Conservation (phyloP, 495 filamentous ascomycete species). For the Lentithecium fluviatile region DNA sequence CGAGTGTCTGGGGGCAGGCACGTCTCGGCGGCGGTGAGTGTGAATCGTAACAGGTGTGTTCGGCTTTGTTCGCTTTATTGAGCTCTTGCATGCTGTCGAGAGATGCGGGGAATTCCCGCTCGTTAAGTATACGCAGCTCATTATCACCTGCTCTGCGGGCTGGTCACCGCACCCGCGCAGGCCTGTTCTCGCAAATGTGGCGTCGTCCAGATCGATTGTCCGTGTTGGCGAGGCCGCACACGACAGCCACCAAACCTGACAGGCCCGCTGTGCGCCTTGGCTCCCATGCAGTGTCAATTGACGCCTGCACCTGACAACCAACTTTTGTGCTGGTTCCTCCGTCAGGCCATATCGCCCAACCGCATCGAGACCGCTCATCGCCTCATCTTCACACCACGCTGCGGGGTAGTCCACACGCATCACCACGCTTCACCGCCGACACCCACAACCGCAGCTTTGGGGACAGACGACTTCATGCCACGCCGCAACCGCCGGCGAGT, state of each 20-base stretch:
- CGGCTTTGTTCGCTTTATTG: no score
- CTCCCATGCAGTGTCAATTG: neutral
- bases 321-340: no score
- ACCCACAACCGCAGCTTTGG: neutral
- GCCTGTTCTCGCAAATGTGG: neutral
- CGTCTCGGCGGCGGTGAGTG: no score
- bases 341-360: no score
- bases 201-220: constrained; percentile 5
- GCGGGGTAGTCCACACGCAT: neutral
- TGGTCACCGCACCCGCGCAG: neutral
- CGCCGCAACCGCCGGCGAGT: neutral
- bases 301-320: neutral
- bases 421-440: neutral
- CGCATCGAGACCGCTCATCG: no score
- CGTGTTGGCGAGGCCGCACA: neutral
- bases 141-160: neutral
- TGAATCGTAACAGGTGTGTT: no score
- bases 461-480: neutral
- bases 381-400: no score
- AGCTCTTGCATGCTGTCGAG: no score
- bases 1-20: constrained; percentile 8
- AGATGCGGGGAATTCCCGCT: neutral
- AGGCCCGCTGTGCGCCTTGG: neutral
- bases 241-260: neutral
- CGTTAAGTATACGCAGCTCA: neutral